Conservation (phyloP, 2,329 filamentous ascomycete species). For the Grosmannia huntii region DNA sequence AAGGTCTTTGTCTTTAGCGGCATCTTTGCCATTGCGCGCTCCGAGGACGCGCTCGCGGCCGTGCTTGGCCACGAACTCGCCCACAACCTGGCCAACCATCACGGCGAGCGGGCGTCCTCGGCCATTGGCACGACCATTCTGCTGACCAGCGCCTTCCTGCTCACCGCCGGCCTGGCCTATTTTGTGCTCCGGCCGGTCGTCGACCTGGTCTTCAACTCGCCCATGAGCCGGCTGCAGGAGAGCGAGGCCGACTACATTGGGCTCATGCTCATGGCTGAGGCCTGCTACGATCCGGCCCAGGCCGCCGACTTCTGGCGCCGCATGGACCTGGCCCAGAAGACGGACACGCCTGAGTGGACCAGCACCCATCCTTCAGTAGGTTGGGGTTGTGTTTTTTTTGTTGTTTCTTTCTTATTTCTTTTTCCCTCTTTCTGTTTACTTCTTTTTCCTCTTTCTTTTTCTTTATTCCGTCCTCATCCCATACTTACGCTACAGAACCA, state of each 20-base stretch:
- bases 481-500: slow-evolving; percentile 31
- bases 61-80: slow-evolving; percentile 72
- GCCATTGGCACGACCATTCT: slow-evolving; percentile 39
- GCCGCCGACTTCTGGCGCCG: slow-evolving; percentile 55
- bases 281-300: slow-evolving; percentile 59
- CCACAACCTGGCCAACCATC: slow-evolving; percentile 58
- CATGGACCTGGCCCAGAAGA: slow-evolving; percentile 42
- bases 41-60: slow-evolving; percentile 58
- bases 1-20: slow-evolving; percentile 73
- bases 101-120: slow-evolving; percentile 48
- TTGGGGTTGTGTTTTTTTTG: slow-evolving; percentile 4
- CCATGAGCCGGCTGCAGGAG: slow-evolving; percentile 60
- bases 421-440: not conserved
- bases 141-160: slow-evolving; percentile 34
- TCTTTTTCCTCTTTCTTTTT: not conserved
- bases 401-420: not conserved
- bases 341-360: slow-evolving; percentile 54
- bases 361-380: slow-evolving; percentile 63
- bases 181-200: slow-evolving; percentile 35
- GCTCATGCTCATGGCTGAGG: slow-evolving; percentile 70
- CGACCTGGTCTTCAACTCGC: slow-evolving; percentile 51
- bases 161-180: slow-evolving; percentile 30
- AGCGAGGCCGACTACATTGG: slow-evolving; percentile 72
- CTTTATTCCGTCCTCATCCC: no score
- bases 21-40: slow-evolving; percentile 52